A percentile compares a stretch with the other conserved stretches of the same genome.
phyloP scores from a whole-genome alignment of 495 filamentous ascomycete genomes.

The Penicillium nucicola region DNA sequence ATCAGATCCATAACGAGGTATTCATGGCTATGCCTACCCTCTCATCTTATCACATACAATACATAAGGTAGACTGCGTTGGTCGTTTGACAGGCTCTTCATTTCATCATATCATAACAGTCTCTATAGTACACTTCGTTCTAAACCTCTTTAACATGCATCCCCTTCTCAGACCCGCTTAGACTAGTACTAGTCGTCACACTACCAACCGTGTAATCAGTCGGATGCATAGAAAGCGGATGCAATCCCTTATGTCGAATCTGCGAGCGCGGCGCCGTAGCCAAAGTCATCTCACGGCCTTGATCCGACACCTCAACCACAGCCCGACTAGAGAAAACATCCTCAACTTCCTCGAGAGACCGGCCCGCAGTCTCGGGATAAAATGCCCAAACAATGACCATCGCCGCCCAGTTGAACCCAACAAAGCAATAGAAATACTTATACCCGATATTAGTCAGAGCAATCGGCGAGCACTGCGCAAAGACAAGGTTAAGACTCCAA shows the following conservation, averaged over 20 bases:
- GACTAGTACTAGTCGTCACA: neutral
- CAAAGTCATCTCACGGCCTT: neutral
- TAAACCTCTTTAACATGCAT: neutral
- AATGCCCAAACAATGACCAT: slow-evolving; percentile 40
- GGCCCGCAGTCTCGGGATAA: slow-evolving; percentile 52
- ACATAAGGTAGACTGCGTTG: too few relatives aligned
- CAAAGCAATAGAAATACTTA: slow-evolving; percentile 53
- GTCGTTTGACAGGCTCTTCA: neutral
- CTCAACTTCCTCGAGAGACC: slow-evolving; percentile 53
- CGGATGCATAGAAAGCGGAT: slow-evolving; percentile 10
- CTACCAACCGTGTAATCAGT: neutral
- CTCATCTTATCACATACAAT: too few relatives aligned
- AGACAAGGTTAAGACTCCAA: slow-evolving; percentile 52
- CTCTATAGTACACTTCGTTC: neutral
- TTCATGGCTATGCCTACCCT: too few relatives aligned
- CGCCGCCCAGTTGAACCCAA: slow-evolving; percentile 48
- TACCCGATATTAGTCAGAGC: slow-evolving; percentile 45
- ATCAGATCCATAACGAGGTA: too few relatives aligned
- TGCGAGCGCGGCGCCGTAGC: neutral
- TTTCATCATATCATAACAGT: neutral
- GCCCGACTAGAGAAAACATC: slow-evolving; percentile 34
- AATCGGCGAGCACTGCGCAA: slow-evolving; percentile 54
- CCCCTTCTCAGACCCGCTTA: neutral
- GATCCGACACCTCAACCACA: slow-evolving; percentile 8
- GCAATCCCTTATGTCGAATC: slow-evolving; percentile 1